Evolutionary conservation across 352 stramenopile genomes (phyloP).

Genomic region (Phytophthora sansomeana): DNA sequence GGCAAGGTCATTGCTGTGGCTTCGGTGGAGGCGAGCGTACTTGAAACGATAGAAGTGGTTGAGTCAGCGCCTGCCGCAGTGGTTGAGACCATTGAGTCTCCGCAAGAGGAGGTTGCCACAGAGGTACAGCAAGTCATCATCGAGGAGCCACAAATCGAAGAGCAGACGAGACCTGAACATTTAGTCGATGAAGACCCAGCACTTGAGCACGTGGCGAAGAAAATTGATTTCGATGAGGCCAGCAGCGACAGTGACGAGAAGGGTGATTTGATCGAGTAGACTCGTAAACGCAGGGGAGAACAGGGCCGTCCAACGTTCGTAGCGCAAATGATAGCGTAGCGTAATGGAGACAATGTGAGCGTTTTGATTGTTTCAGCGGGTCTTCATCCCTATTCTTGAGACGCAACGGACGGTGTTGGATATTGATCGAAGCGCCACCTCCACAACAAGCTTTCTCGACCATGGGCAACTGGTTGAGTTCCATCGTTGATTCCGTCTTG

Average conservation of each 20-base stretch:
- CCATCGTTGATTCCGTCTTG: constrained; percentile 9
- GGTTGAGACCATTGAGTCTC: constrained; percentile 10
- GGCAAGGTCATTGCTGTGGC: constrained; percentile 13
- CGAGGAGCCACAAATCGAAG: constrained; percentile 9
- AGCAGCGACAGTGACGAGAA: constrained; percentile 48
- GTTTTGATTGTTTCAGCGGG: constrained; percentile 5
- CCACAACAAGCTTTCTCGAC: neutral
- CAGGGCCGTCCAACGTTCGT: constrained; percentile 4
- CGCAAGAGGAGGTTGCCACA: neutral
- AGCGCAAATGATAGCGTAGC: constrained; percentile 18
- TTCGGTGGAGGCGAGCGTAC: neutral
- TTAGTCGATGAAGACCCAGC: constrained; percentile 23
- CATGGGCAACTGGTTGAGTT: constrained; percentile 30
- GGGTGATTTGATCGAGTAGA: constrained; percentile 19
- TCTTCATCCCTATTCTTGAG: constrained; percentile 20
- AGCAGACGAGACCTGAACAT: constrained; percentile 1
- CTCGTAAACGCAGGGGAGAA: neutral
- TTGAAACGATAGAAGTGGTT: constrained; percentile 4
- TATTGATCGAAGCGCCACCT: neutral
- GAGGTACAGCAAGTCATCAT: constrained; percentile 2
- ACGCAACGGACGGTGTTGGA: constrained; percentile 2
- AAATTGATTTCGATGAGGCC: constrained; percentile 47
- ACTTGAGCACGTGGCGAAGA: constrained; percentile 41
- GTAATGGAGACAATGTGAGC: constrained; percentile 28
- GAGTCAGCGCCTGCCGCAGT: neutral